These are phyloP conservation scores for Beta corolliflora DNA, from an alignment of 179 eudicot genomes.

Conservation along the genomic window DNA sequence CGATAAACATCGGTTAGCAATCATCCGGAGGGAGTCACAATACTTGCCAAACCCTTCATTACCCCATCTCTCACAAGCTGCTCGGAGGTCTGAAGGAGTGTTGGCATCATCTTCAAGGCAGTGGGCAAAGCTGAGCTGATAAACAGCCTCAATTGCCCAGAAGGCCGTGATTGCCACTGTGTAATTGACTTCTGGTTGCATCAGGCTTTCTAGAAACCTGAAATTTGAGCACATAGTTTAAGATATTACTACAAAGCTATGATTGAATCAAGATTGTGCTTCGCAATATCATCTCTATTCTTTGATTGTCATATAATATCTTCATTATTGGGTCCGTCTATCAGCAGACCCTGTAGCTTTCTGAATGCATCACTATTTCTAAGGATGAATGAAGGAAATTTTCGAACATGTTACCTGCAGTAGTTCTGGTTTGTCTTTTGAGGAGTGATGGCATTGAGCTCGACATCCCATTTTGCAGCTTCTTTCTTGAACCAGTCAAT, in stretches of 20 bases:
- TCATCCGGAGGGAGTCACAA: slow-evolving; percentile 52
- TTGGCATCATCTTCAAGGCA: slow-evolving; percentile 69
- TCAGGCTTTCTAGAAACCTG: slow-evolving; percentile 75
- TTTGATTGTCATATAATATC: background rate
- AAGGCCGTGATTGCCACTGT: slow-evolving; percentile 64
- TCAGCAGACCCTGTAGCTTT: too few species aligned
- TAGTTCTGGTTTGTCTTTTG: slow-evolving; percentile 59
- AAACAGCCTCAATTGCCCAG: slow-evolving; percentile 84
- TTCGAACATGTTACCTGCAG: slow-evolving; percentile 56
- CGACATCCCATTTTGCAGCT: slow-evolving; percentile 69
- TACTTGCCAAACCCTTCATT: slow-evolving; percentile 66
- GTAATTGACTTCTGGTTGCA: slow-evolving; percentile 58
- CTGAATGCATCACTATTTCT: too few species aligned
- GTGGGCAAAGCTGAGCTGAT: slow-evolving; percentile 77
- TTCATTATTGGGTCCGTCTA: background rate
- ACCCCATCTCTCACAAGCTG: slow-evolving; percentile 85
- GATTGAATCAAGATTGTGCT: background rate
- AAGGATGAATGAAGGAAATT: slow-evolving; percentile 1
- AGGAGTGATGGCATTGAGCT: slow-evolving; percentile 48
- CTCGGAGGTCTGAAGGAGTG: slow-evolving; percentile 64
- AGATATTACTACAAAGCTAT: background rate
- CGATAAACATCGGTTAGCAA: slow-evolving; percentile 52
- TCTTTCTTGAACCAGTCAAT: slow-evolving; percentile 86
- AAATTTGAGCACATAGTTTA: slow-evolving; percentile 7
- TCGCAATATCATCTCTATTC: too few species aligned